Conservation (phyloP, 106 monocot genomes). For the Posidonia australis region DNA sequence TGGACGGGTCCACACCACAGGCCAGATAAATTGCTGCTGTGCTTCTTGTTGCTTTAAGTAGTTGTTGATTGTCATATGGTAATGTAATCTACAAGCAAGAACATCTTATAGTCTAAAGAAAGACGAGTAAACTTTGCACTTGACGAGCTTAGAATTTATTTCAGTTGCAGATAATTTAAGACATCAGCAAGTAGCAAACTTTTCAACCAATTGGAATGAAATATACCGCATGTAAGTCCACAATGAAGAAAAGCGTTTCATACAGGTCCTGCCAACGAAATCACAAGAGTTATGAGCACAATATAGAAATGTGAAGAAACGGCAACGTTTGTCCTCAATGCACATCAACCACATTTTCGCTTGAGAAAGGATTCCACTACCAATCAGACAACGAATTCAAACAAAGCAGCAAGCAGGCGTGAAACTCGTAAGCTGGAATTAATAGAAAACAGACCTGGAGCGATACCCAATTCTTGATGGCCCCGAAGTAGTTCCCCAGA, state of each 20-base stretch:
- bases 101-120: too few relatives aligned
- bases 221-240: slow-evolving; percentile 86
- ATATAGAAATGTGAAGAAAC: slow-evolving; percentile 1
- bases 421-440: not conserved
- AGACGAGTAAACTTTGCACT: not conserved
- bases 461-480: slow-evolving; percentile 84
- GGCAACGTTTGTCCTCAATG: too few relatives aligned
- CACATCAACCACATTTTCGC: not conserved
- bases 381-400: not conserved
- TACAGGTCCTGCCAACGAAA: slow-evolving; percentile 57
- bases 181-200: not conserved
- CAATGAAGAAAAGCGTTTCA: slow-evolving; percentile 94
- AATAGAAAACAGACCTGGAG: slow-evolving; percentile 61
- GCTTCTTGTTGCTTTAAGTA: slow-evolving; percentile 71
- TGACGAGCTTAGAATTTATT: not conserved
- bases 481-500: slow-evolving; percentile 94
- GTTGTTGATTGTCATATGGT: slow-evolving; percentile 55
- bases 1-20: slow-evolving; percentile 83
- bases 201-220: not conserved
- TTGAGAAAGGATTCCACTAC: not conserved
- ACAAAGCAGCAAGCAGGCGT: not conserved
- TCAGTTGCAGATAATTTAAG: not conserved
- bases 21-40: slow-evolving; percentile 95
- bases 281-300: not conserved
- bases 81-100: slow-evolving; percentile 59